Conservation (phyloP, 331 rosid genomes). For the Rosa hybrid region DNA sequence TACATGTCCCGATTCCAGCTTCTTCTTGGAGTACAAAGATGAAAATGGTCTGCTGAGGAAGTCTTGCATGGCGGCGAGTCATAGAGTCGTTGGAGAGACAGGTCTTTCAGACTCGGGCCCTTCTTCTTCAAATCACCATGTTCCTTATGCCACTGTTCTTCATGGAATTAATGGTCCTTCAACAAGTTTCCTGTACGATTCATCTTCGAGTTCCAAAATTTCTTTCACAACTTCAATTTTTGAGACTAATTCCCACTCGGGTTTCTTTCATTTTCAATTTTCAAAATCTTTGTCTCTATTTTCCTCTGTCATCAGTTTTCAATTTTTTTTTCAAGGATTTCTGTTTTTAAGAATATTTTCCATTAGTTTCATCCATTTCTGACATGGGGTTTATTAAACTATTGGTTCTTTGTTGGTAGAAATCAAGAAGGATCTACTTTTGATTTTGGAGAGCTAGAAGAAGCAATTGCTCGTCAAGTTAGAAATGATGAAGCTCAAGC, state of each 20-base stretch:
- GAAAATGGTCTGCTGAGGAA: slow-evolving; percentile 32
- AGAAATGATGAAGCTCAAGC: slow-evolving; percentile 75
- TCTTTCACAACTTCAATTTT: neutral
- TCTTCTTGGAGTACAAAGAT: slow-evolving; percentile 35
- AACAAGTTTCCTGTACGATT: slow-evolving; percentile 61
- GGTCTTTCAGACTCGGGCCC: slow-evolving; percentile 73
- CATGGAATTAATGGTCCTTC: slow-evolving; percentile 59
- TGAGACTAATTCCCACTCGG: neutral
- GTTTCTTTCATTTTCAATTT: slow-evolving; percentile 11
- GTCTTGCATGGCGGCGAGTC: slow-evolving; percentile 84
- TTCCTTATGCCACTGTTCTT: slow-evolving; percentile 58
- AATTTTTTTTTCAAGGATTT: neutral
- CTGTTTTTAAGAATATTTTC: neutral
- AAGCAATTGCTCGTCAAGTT: slow-evolving; percentile 83
- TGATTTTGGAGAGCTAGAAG: slow-evolving; percentile 89
- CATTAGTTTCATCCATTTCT: neutral
- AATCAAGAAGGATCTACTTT: slow-evolving; percentile 69
- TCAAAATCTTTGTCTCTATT: neutral
- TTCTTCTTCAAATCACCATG: slow-evolving; percentile 69
- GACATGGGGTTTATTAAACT: neutral
- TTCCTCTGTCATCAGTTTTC: neutral
- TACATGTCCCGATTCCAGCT: slow-evolving; percentile 34
- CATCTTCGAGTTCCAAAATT: slow-evolving; percentile 12
- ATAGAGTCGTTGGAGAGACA: slow-evolving; percentile 62
- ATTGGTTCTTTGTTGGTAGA: slow-evolving; percentile 33